Base-by-base conservation (phyloP, 768 basidiomycete species). In the Lyophyllum semitale region DNA sequence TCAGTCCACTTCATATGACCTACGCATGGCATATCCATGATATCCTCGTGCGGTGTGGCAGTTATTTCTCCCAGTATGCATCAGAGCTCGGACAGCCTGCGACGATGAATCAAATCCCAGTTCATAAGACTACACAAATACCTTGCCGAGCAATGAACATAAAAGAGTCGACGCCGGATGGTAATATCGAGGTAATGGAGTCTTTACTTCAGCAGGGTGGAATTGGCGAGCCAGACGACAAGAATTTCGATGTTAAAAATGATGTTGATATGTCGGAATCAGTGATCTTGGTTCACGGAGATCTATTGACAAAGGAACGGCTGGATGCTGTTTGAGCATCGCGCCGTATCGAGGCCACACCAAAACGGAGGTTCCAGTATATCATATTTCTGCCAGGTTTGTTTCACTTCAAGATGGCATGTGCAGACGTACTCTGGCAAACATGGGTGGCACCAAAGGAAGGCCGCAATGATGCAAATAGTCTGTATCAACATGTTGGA, bases 231-330 rank as follows among this genome's bases (percentile, higher is more conserved):
- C 45, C 44, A 22, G 23, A 25, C 2, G 45, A 59, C n/a, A 42
- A 42, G 3, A n/a, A 29, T 11, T 51, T 52, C 17, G 46, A 44
- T 18, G 1, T n/a, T 12, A 35, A 22, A 15, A 12, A 29, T 48
- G 51, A 48, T 43, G 42, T 40, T 1, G 59, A 62, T 35, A 55
- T 61, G 33, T 43, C 40, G 13, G 47, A 52, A 33, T 37, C 42
- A 26, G 25, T 59, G 18, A n/a, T 59, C 12, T 25, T 65, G 20
- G 47, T 63, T 22, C 68, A 66, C 52, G 61, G 68, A 29, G 59
- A 67, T 42, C 50, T 69, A 9, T 44, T 51, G 29, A 65, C 68
- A 15, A 48, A 55, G 20, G 61, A 67, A 50, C 55, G 49, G 3
- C 37, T 67, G 9, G 50, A 54, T 17, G 20, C 56, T 13, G 50